phyloP scores from a whole-genome alignment of 2,329 filamentous ascomycete genomes.

The Aureobasidium sp. region DNA sequence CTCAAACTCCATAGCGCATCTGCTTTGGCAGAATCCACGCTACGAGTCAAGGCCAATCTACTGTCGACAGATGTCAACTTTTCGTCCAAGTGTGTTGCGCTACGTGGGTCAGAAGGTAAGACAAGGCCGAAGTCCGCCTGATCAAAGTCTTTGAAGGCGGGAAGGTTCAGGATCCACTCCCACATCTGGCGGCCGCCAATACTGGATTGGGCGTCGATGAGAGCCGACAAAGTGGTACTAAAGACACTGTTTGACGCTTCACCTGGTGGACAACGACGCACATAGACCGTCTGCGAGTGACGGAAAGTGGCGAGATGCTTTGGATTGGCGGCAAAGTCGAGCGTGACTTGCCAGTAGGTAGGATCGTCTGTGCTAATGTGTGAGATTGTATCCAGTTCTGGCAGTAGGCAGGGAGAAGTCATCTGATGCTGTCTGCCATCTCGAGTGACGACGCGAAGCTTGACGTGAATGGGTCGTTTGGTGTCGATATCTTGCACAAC shows the following conservation, averaged over 20 bases:
- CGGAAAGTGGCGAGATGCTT: constrained; percentile 58
- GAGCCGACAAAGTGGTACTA: constrained; percentile 63
- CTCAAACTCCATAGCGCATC: constrained; percentile 57
- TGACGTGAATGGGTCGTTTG: constrained; percentile 58
- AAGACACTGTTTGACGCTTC: constrained; percentile 54
- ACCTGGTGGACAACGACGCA: constrained; percentile 55
- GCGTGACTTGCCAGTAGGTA: constrained; percentile 72
- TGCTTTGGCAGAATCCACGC: constrained; percentile 37
- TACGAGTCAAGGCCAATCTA: constrained; percentile 52
- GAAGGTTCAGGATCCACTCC: constrained; percentile 66
- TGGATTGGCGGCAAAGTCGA: constrained; percentile 63
- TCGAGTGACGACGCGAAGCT: constrained; percentile 20
- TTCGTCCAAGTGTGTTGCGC: constrained; percentile 44
- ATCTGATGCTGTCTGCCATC: constrained; percentile 27
- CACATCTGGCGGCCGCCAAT: constrained; percentile 43
- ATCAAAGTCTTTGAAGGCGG: constrained; percentile 46
- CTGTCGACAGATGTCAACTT: constrained; percentile 62
- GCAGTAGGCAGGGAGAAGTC: constrained; percentile 52
- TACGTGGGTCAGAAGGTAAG: constrained; percentile 33
- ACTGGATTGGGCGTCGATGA: constrained; percentile 52
- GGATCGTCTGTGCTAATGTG: constrained; percentile 56
- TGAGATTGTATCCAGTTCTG: constrained; percentile 57
- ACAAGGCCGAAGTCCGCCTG: constrained; percentile 54
- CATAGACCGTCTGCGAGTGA: constrained; percentile 63
- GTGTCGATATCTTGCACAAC: constrained; percentile 83